Base-by-base conservation (phyloP, 805 yeast species). In the Myxozyma melibiosi region DNA sequence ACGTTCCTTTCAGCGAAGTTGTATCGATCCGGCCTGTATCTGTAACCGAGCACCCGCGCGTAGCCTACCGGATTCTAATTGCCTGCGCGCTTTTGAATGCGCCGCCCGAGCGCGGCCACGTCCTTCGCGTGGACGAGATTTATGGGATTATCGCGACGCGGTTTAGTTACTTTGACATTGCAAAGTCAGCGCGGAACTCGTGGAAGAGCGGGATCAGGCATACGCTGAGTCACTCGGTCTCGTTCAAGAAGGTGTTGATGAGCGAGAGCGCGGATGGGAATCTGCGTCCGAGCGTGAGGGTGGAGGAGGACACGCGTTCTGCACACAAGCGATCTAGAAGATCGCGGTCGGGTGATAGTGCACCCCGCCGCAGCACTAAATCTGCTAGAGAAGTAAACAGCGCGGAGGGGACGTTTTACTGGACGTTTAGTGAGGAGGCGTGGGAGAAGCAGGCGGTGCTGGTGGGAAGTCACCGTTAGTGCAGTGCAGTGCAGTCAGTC, bases 121-220 rank as follows among this genome's bases (percentile, higher is more conserved):
- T 34, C 5, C 54, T 50, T 20, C 47, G 54, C 37, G 54, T 50
- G n/a, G 47, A 50, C 22, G 54, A 50, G 38, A 50, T 50, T 24
- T 50, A 50, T 16, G n/a, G 11, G 24, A 41, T 33, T 1, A 33
- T 50, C 4, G 37, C 54, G 3, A 18, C 16, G 24, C 54, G 54
- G 42, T 50, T 50, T 31, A 20, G 24, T 27, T 50, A 25, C 30
- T 50, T 50, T 22, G 42, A 34, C 18, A 18, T 50, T 4, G 31
- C 28, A 8, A 31, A 18, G 42, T 50, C 54, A 9, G 54, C 54
- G 30, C n/a, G 54, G 18, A 41, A 50, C 38, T 50, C 54, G 41
- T 50, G 54, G 54, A 50, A 50, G 35, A 41, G 41, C 39, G 54
- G 54, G 22, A 42, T 50, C 18, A 31, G 54, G n/a, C 54, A 50